A percentile compares a stretch with the other conserved stretches of the same genome.
Evolutionary conservation across 805 yeast species (phyloP).

Genomic region (Lachancea lanzarotensis): DNA sequence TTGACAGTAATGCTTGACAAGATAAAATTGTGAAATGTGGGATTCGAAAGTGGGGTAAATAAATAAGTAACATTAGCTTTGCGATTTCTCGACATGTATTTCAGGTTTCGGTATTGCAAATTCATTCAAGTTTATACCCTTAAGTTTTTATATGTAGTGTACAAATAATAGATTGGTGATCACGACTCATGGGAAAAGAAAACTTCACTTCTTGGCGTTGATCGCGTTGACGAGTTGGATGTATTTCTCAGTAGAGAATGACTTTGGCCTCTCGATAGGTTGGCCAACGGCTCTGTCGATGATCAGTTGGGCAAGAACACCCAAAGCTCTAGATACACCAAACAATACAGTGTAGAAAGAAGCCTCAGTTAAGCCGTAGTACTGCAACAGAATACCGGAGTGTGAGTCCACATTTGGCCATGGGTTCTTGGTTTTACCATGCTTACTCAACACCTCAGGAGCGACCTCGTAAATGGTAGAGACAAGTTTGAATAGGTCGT

Average conservation of each 20-base stretch:
- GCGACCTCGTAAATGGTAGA: conserved; percentile 75
- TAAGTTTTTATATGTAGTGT: not conserved
- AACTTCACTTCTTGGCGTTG: conserved; percentile 15
- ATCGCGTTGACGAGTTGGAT: conserved; percentile 62
- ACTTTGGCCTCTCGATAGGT: conserved; percentile 85
- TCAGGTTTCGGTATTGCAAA: not conserved
- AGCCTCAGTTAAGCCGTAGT: conserved; percentile 77
- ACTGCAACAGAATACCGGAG: conserved; percentile 78
- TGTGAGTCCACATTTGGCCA: conserved; percentile 90
- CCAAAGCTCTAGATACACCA: conserved; percentile 83
- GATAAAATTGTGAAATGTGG: too few relatives aligned
- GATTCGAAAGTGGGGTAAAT: too few relatives aligned
- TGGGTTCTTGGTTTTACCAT: conserved; percentile 89
- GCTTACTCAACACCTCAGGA: conserved; percentile 71
- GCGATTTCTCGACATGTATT: not conserved
- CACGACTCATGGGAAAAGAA: not conserved
- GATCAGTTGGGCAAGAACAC: conserved; percentile 80
- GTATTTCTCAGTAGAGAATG: conserved; percentile 91
- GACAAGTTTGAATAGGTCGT: conserved; percentile 71
- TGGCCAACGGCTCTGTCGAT: conserved; percentile 77
- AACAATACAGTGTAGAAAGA: conserved; percentile 80
- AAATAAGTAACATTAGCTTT: too few relatives aligned
- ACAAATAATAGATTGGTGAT: not conserved
- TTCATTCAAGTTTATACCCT: not conserved
- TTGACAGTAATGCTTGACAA: too few relatives aligned